phyloP scores from a whole-genome alignment of 2,329 filamentous ascomycete genomes.

The Trichoderma sp. region DNA sequence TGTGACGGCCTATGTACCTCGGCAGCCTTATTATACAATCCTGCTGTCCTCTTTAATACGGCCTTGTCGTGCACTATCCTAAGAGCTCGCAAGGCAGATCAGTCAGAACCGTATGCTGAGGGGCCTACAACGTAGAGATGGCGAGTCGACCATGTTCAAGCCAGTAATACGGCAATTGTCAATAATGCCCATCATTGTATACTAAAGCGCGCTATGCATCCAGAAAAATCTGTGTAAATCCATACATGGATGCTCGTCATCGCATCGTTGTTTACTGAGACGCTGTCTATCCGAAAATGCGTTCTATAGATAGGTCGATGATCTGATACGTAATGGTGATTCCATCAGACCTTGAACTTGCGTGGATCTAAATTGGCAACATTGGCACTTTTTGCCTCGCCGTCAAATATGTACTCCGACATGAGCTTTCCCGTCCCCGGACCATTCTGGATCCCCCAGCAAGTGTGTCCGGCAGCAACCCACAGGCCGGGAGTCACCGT shows the following conservation, averaged over 20 bases:
- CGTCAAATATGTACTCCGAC: slow-evolving; percentile 75
- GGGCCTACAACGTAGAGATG: too few species aligned
- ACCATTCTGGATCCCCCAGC: slow-evolving; percentile 97
- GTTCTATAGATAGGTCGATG: background rate
- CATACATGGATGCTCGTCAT: background rate
- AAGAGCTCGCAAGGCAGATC: too few species aligned
- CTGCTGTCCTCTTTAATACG: too few species aligned
- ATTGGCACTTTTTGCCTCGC: slow-evolving; percentile 63
- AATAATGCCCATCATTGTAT: background rate
- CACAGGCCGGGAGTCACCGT: slow-evolving; percentile 71
- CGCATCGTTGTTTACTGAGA: background rate
- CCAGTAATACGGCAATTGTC: too few species aligned
- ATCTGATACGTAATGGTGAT: background rate
- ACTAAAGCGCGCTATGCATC: background rate
- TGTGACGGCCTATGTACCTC: too few species aligned
- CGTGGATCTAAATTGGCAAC: slow-evolving; percentile 65
- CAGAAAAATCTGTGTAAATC: background rate
- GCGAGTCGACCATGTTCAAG: too few species aligned
- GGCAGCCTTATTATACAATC: too few species aligned
- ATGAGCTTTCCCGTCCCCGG: slow-evolving; percentile 81
- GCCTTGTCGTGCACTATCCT: too few species aligned
- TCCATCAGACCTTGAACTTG: slow-evolving; percentile 52
- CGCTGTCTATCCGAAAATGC: background rate
- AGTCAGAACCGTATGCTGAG: too few species aligned
- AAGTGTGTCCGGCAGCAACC: slow-evolving; percentile 87